Conservation (phyloP, 495 filamentous ascomycete species). For the Neurospora cerealis region DNA sequence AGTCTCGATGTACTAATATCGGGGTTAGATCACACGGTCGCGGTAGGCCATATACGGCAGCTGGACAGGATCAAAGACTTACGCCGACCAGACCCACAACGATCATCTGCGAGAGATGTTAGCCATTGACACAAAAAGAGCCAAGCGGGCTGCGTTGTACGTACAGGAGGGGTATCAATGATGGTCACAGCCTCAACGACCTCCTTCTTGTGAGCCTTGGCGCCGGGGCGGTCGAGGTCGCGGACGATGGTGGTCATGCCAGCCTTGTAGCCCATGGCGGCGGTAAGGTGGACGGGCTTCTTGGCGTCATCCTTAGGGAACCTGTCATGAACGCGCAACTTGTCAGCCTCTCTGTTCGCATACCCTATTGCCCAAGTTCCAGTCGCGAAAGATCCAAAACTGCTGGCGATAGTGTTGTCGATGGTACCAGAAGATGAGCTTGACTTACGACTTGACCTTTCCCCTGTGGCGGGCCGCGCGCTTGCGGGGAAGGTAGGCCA, state of each 20-base stretch:
- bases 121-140: slow-evolving; percentile 45
- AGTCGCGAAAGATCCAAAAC: neutral
- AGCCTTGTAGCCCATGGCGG: slow-evolving; percentile 99
- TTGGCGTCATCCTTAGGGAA: slow-evolving; percentile 99
- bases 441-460: slow-evolving; percentile 90
- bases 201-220: slow-evolving; percentile 99
- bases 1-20: slow-evolving; percentile 81
- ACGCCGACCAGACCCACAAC: slow-evolving; percentile 94
- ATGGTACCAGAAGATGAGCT: neutral
- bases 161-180: slow-evolving; percentile 99
- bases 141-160: slow-evolving; percentile 59
- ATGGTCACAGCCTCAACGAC: slow-evolving; percentile 98
- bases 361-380: neutral
- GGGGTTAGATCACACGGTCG: slow-evolving; percentile 10
- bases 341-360: slow-evolving; percentile 10
- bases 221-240: slow-evolving; percentile 97
- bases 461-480: slow-evolving; percentile 90
- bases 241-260: slow-evolving; percentile 99
- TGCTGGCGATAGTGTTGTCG: neutral
- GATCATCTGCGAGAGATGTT: slow-evolving; percentile 74
- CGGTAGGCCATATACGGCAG: slow-evolving; percentile 7
- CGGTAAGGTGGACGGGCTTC: slow-evolving; percentile 98
- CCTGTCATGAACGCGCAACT: slow-evolving; percentile 35
- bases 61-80: slow-evolving; percentile 25
- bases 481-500: slow-evolving; percentile 97